phyloP scores from a whole-genome alignment of 1,139 yeast genomes.

The Citeromyces hawaiiensis region DNA sequence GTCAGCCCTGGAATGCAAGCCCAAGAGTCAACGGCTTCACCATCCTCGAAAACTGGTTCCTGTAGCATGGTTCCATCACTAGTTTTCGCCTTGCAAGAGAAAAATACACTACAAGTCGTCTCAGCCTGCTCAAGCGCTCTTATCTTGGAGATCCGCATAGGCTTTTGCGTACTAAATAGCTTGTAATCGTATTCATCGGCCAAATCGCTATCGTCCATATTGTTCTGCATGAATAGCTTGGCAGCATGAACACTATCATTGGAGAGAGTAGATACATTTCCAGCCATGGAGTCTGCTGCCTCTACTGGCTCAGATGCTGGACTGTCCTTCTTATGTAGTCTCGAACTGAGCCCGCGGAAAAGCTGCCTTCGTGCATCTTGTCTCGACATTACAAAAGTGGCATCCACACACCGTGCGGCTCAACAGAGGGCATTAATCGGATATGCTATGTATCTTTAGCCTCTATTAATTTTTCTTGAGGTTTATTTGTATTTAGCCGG shows the following conservation, averaged over 20 bases:
- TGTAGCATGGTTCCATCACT: constrained; percentile 4
- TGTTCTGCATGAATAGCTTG: constrained; percentile 7
- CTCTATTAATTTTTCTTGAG: no score
- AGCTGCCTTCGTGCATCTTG: constrained; percentile 16
- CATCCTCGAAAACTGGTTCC: constrained; percentile 4
- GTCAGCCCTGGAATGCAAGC: constrained; percentile 8
- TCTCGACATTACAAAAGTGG: not conserved
- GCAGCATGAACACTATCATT: constrained; percentile 9
- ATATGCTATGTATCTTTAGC: no score
- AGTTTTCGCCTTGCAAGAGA: constrained; percentile 10
- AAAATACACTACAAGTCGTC: constrained; percentile 16
- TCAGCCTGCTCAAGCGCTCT: constrained; percentile 24
- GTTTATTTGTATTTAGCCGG: no score
- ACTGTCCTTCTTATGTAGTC: constrained; percentile 4
- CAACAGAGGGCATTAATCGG: no score
- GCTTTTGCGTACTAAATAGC: constrained; percentile 20
- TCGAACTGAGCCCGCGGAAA: constrained; percentile 18
- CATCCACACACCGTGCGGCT: not conserved
- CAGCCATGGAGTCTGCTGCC: not conserved
- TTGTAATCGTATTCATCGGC: constrained; percentile 18
- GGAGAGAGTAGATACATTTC: constrained; percentile 7
- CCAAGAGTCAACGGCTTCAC: constrained; percentile 6
- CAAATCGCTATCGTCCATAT: constrained; percentile 6
- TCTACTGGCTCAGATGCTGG: constrained; percentile 1
- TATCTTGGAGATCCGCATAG: constrained; percentile 20